Evolutionary conservation across 106 monocot species (phyloP).

Genomic region (Platanthera zijinensis): DNA sequence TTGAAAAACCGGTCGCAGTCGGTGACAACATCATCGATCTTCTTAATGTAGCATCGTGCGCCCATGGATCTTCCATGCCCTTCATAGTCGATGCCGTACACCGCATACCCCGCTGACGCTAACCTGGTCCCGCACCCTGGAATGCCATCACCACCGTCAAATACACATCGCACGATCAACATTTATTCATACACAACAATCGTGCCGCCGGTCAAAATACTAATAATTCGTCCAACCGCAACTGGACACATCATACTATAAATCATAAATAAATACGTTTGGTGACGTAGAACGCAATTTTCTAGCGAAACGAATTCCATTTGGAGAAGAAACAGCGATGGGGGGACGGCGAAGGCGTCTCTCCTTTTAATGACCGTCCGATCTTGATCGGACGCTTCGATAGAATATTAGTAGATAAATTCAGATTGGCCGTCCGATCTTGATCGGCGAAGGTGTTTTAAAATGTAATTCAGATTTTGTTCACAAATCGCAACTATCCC

Average conservation of each 20-base stretch:
- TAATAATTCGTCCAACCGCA: background rate
- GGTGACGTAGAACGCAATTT: background rate
- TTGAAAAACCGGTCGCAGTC: conserved; percentile 85
- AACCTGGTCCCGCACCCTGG: conserved; percentile 69
- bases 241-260: background rate
- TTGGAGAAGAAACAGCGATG: too few species aligned
- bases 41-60: conserved; percentile 89
- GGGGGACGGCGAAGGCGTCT: too few species aligned
- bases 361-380: too few species aligned
- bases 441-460: too few species aligned
- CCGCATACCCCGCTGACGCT: conserved; percentile 66
- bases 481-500: too few species aligned
- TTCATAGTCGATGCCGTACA: conserved; percentile 87
- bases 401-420: too few species aligned
- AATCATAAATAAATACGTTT: background rate
- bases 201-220: too few species aligned
- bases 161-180: background rate
- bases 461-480: too few species aligned
- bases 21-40: conserved; percentile 53
- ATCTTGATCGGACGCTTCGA: too few species aligned
- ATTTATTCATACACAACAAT: too few species aligned
- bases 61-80: conserved; percentile 90
- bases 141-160: conserved; percentile 6
- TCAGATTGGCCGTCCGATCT: too few species aligned
- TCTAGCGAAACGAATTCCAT: background rate